Evolutionary conservation across 2,329 filamentous ascomycete genomes (phyloP).

Genomic region (Colletotrichum musae): DNA sequence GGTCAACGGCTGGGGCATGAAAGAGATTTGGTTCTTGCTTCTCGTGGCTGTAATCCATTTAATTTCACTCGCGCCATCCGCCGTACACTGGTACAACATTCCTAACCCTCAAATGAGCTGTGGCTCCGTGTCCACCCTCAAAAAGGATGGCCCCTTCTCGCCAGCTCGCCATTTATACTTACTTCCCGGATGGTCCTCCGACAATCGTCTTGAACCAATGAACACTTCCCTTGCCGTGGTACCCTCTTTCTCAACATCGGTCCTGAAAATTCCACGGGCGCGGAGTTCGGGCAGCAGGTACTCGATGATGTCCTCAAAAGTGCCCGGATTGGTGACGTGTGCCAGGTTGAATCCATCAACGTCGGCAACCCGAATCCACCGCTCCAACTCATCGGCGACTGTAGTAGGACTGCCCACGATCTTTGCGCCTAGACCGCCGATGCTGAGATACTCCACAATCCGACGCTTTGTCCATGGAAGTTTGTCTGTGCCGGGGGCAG

Average conservation of each 20-base stretch:
- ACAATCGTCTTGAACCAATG: conserved; percentile 35
- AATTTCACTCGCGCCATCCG: too few species aligned
- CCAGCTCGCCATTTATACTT: conserved; percentile 39
- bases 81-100: too few species aligned
- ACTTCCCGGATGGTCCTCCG: conserved; percentile 39
- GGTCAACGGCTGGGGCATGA: too few species aligned
- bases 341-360: conserved; percentile 59
- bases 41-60: too few species aligned
- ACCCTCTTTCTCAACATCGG: conserved; percentile 34
- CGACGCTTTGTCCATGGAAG: conserved; percentile 68
- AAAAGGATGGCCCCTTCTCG: neutral
- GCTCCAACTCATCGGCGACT: conserved; percentile 60
- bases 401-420: conserved; percentile 60
- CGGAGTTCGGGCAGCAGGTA: conserved; percentile 49
- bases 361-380: conserved; percentile 58
- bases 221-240: conserved; percentile 42
- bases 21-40: too few species aligned
- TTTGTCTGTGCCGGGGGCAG: conserved; percentile 38
- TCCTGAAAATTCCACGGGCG: conserved; percentile 34
- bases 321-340: conserved; percentile 58
- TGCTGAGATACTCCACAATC: conserved; percentile 67
- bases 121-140: neutral
- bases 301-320: conserved; percentile 51
- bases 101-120: neutral
- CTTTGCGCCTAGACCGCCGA: conserved; percentile 65